Conservation (phyloP, 192 early-diverging fungal species). For the Backusella tuberculispora region DNA sequence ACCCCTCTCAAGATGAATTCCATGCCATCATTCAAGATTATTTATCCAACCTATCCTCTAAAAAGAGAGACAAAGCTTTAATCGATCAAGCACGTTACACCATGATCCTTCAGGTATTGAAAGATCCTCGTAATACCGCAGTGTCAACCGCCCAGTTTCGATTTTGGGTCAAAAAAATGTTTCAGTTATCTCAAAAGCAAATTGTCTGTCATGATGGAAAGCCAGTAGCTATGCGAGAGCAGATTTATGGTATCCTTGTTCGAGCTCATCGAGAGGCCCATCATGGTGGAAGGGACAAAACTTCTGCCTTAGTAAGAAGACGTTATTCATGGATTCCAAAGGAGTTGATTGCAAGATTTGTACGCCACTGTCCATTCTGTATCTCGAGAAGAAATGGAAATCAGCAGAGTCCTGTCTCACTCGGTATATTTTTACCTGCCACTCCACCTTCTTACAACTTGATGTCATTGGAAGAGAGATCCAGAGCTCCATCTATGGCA, state of each 20-base stretch:
- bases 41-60: constrained; percentile 47
- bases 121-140: constrained; percentile 52
- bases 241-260: constrained; percentile 51
- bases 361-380: constrained; percentile 35
- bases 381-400: constrained; percentile 33
- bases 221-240: constrained; percentile 50
- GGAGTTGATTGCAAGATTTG: constrained; percentile 36
- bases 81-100: constrained; percentile 48
- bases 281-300: constrained; percentile 55
- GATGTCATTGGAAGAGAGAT: not conserved
- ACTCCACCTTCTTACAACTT: constrained; percentile 5
- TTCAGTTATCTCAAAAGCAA: constrained; percentile 44
- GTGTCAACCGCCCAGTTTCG: constrained; percentile 54
- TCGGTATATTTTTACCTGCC: not conserved
- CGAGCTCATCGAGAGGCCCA: constrained; percentile 52
- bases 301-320: constrained; percentile 49
- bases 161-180: constrained; percentile 59
- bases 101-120: constrained; percentile 52
- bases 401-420: not conserved
- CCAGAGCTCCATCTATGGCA: constrained; percentile 1
- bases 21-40: constrained; percentile 51
- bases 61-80: constrained; percentile 54
- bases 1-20: constrained; percentile 48
- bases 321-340: constrained; percentile 39
- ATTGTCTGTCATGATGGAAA: constrained; percentile 51